Evolutionary conservation across 805 yeast genomes (phyloP).

Genomic region (Candida silvicultrix): DNA sequence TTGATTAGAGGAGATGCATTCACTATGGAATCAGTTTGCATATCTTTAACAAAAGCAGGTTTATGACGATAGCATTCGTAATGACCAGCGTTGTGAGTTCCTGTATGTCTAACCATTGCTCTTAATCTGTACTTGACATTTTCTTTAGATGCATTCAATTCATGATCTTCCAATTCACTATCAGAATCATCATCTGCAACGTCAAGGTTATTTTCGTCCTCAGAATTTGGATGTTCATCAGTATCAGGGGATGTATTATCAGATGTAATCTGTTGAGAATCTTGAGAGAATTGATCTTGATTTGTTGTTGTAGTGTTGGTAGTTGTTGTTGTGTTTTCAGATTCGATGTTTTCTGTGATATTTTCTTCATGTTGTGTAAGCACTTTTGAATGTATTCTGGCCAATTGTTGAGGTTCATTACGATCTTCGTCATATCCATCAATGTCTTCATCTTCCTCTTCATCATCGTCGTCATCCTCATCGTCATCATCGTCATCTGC

Average conservation of each 20-base stretch:
- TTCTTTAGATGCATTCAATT: constrained; percentile 19
- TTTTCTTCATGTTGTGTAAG: constrained; percentile 14
- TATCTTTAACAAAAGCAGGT: constrained; percentile 41
- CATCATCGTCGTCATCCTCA: constrained; percentile 14
- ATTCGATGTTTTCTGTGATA: constrained; percentile 1
- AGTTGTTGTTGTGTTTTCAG: background rate
- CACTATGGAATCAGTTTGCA: constrained; percentile 19
- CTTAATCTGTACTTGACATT: constrained; percentile 49
- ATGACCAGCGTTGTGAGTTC: constrained; percentile 85
- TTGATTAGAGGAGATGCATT: constrained; percentile 24
- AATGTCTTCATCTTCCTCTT: constrained; percentile 57
- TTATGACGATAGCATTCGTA: constrained; percentile 84
- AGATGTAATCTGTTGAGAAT: background rate
- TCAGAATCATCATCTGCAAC: constrained; percentile 20
- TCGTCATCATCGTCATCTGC: constrained; percentile 12
- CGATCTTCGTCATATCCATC: constrained; percentile 24
- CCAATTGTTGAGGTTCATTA: constrained; percentile 16
- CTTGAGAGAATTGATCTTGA: background rate
- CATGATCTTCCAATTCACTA: constrained; percentile 11
- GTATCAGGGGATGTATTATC: background rate
- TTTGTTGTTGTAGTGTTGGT: too few species aligned
- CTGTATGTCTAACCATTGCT: constrained; percentile 79
- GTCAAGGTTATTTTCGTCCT: constrained; percentile 9
- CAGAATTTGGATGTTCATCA: constrained; percentile 8
- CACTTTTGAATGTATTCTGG: constrained; percentile 19